Evolutionary conservation across 148 eudicot genomes (phyloP), one percentile per base, ranked within the genome.

Genomic region (Polygonum aviculare): DNA sequence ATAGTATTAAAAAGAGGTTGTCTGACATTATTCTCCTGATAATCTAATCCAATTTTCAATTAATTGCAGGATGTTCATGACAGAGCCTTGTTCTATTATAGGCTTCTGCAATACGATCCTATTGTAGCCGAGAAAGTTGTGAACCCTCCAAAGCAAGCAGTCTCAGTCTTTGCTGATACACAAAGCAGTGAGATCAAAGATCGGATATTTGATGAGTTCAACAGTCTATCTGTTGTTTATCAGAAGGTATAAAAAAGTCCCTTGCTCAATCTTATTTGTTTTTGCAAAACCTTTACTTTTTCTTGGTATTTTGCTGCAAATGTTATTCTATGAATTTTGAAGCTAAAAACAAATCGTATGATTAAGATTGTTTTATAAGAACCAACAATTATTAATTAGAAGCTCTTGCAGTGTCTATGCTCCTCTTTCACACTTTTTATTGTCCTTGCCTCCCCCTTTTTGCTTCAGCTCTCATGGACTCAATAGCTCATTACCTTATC

Each of bases 81-180:
- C 80, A 84, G 98, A 84, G 97, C 99, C 74, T 80, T 93, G 62
- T 88, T 96, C 84, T 96, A 96, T 85, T 91, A 93, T 73, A 88
- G 99, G 84, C 97, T 96, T 86, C 83, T 96, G 85, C 92, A 93
- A 67, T 79, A 96, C 22, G 85, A 86, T 71, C 86, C 88, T 70
- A 82, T 94, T 69, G 85, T 86, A 62, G 98, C 99, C 70, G 97
- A 96, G 77, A 77, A 82, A 60, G 92, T 96, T 80, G 94, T 96
- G 31, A 89, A 96, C 84, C 98, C 99, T 80, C 90, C 98, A 72
- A 96, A 96, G 86, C 99, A 93, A 90, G 99, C 99, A 49, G 98
- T 96, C 82, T 96, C 99, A 40, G 99, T 90, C 73, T 96, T 96
- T 86, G 98, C 99, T 38, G 99, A 96, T 79, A 91, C 90, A 71